Conservation (phyloP, 495 filamentous ascomycete genomes). For the Choiromyces venosus region DNA sequence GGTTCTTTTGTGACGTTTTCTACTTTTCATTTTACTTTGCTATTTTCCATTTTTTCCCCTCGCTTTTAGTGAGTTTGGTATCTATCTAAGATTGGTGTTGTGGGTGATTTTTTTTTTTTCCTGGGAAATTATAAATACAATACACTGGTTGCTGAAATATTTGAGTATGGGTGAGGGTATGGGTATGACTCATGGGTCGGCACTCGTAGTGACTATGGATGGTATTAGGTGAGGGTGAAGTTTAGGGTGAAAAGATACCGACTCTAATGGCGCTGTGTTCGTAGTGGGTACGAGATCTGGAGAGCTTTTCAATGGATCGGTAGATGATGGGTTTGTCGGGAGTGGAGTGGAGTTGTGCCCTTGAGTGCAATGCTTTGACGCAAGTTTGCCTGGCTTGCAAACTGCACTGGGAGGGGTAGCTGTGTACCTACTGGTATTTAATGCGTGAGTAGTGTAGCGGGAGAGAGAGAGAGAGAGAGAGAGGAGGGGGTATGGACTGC, state of each 20-base stretch:
- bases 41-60: neutral
- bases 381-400: too few relatives aligned
- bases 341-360: neutral
- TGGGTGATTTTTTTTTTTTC: neutral
- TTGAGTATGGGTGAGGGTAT: too few relatives aligned
- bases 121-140: neutral
- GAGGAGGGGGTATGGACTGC: too few relatives aligned
- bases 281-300: neutral
- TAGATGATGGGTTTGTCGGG: too few relatives aligned
- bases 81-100: neutral
- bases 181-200: neutral
- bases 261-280: neutral
- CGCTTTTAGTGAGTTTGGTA: too few relatives aligned
- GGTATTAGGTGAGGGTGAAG: neutral
- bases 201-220: neutral
- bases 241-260: neutral
- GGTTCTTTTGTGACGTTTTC: neutral
- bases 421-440: too few relatives aligned
- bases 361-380: conserved; percentile 5
- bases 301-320: neutral
- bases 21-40: neutral
- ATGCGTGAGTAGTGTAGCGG: too few relatives aligned
- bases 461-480: too few relatives aligned
- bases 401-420: too few relatives aligned
- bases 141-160: neutral